A percentile compares a stretch with the other conserved stretches of the same genome.
Conservation (phyloP, 2,329 filamentous ascomycete genomes). For the Trichoderma endophyticum region DNA sequence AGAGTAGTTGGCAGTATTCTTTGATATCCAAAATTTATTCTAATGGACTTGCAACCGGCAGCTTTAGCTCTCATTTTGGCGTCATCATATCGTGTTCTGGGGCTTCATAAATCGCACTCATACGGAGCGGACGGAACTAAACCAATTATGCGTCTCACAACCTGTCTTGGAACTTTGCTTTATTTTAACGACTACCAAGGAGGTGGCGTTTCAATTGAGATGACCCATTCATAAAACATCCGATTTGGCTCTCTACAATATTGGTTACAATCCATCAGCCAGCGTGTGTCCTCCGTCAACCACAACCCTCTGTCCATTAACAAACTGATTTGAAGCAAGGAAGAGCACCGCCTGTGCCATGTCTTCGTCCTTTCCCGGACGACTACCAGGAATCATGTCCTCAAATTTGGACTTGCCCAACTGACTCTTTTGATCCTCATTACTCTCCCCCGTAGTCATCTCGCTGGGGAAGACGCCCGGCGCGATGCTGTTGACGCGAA, state of each 20-base stretch:
- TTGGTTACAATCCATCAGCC: conserved; percentile 29
- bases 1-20: too few relatives aligned
- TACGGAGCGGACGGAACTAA: too few relatives aligned
- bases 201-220: too few relatives aligned
- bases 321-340: conserved; percentile 42
- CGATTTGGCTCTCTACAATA: neutral
- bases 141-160: too few relatives aligned
- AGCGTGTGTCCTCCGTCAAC: conserved; percentile 46
- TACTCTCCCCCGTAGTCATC: conserved; percentile 59
- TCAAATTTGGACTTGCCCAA: conserved; percentile 54
- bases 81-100: rapidly evolving
- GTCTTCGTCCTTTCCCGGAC: conserved; percentile 68
- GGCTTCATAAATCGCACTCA: neutral
- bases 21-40: too few relatives aligned
- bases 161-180: too few relatives aligned
- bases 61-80: neutral
- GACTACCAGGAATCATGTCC: conserved; percentile 56
- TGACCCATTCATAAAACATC: too few relatives aligned
- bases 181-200: too few relatives aligned
- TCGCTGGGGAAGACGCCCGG: conserved; percentile 69
- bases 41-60: neutral
- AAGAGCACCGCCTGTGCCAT: conserved; percentile 66
- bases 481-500: conserved; percentile 70
- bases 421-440: conserved; percentile 55
- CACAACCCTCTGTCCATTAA: conserved; percentile 42